Base-by-base conservation (phyloP, 495 filamentous ascomycete species). In the Penicillium robsamsonii region DNA sequence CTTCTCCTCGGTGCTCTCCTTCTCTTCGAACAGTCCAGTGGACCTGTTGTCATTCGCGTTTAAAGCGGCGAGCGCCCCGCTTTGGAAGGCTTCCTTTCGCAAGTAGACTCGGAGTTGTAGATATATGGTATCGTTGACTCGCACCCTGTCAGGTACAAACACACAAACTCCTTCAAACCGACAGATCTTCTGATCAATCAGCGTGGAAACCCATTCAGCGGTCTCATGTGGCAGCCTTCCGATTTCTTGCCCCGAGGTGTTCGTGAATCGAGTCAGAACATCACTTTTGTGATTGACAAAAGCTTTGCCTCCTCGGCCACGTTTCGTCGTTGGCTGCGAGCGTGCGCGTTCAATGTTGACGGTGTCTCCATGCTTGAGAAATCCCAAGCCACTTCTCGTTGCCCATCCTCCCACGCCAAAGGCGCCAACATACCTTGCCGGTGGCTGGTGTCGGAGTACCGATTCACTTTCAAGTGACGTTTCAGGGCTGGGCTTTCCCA, bases 391-490 rank as follows among this genome's bases (percentile, higher is more conserved):
- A 65, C 90, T 96, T 61, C 84, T 82, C n/a, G 94, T 97, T 40
- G 90, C 83, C 94, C 94, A 98, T 8, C 85, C 93, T 30, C 84
- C 89, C 6, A 90, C 92, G 15, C 95, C 94, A 73, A 97, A 95
- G 0, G 90, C 89, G 27, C 94, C 94, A 46, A 97, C 79, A 65
- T 96, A 98, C 65, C 95, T 80, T 52, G 75, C 78, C 3, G 79
- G 61, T 0, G 89, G 87, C 71, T 73, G 70, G 10, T 55, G 84
- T 82, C 31, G 61, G 56, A 57, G n/a, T 20, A 60, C 53, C 31
- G 63, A 61, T 35, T 44, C 42, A 7, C 22, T 49, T 46, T 66
- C 61, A 0, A 40, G 11, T 15, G 55, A 38, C 1, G 7, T 33
- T 29, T 42, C 22, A 20, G 18, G 18, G 1, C 46, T 8, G 17